Evolutionary conservation across 345 rosid species (phyloP).

Genomic region (Syzygium aromaticum): DNA sequence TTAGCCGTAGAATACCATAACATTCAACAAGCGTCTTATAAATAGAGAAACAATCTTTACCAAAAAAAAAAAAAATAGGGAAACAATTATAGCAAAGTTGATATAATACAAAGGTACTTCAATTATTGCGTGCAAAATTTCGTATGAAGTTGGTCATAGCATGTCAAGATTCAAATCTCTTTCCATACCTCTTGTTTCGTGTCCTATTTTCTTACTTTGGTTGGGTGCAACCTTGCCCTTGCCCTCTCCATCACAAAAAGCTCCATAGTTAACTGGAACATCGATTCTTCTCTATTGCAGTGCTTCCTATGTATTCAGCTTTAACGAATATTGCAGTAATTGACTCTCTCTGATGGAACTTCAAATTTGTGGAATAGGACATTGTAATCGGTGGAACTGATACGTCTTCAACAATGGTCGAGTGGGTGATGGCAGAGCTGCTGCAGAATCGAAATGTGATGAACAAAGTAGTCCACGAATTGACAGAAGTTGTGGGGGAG

Average conservation of each 20-base stretch:
- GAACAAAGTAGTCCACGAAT: not conserved
- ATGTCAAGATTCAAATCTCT: not conserved
- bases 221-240: not conserved
- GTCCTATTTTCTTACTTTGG: not conserved
- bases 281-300: not conserved
- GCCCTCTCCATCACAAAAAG: not conserved
- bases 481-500: not conserved
- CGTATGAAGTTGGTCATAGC: not conserved
- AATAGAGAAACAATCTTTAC: not conserved
- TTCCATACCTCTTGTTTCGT: not conserved
- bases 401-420: slow-evolving; percentile 28
- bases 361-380: not conserved
- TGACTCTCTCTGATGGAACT: not conserved
- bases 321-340: not conserved
- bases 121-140: not conserved
- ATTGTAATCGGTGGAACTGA: not conserved
- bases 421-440: slow-evolving; percentile 42
- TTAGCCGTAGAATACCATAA: not conserved
- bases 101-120: not conserved
- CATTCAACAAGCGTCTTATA: not conserved
- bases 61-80: too few species aligned
- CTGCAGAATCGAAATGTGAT: slow-evolving; percentile 19
- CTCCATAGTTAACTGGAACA: not conserved
- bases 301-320: not conserved
- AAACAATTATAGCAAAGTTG: not conserved